Conservation (phyloP, 2,329 filamentous ascomycete genomes). For the Nectriaceae sp. region DNA sequence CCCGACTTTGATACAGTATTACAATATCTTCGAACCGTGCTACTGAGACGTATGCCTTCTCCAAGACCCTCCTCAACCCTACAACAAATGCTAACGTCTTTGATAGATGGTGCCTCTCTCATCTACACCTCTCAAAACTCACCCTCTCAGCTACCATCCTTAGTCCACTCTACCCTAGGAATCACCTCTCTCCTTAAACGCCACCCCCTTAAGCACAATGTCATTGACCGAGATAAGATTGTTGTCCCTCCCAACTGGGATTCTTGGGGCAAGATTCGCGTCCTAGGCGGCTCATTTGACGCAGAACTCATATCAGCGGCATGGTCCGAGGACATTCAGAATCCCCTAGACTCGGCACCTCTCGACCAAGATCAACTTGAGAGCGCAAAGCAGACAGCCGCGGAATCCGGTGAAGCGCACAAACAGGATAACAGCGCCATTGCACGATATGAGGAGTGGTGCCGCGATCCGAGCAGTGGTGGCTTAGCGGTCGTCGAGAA, state of each 20-base stretch:
- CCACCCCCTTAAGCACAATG: conserved; percentile 81
- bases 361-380: conserved; percentile 20
- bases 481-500: conserved; percentile 45
- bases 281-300: conserved; percentile 88
- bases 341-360: conserved; percentile 37
- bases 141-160: conserved; percentile 73
- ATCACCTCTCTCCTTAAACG: conserved; percentile 82
- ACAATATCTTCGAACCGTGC: conserved; percentile 85
- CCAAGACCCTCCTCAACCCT: no score
- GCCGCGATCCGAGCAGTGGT: conserved; percentile 71
- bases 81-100: conserved; percentile 1
- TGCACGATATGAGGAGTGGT: conserved; percentile 75
- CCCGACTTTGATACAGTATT: conserved; percentile 95
- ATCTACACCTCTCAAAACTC: conserved; percentile 81
- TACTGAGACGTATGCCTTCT: conserved; percentile 83
- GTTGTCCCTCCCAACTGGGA: conserved; percentile 97
- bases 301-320: conserved; percentile 82
- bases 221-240: conserved; percentile 92
- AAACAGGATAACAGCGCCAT: conserved; percentile 60
- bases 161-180: conserved; percentile 83
- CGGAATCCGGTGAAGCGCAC: conserved; percentile 21
- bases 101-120: conserved; percentile 75
- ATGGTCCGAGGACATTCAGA: conserved; percentile 84
- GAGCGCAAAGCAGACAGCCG: conserved; percentile 22
- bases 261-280: conserved; percentile 95